phyloP scores from a whole-genome alignment of 768 basidiomycete genomes.

The Paxillus involutus region DNA sequence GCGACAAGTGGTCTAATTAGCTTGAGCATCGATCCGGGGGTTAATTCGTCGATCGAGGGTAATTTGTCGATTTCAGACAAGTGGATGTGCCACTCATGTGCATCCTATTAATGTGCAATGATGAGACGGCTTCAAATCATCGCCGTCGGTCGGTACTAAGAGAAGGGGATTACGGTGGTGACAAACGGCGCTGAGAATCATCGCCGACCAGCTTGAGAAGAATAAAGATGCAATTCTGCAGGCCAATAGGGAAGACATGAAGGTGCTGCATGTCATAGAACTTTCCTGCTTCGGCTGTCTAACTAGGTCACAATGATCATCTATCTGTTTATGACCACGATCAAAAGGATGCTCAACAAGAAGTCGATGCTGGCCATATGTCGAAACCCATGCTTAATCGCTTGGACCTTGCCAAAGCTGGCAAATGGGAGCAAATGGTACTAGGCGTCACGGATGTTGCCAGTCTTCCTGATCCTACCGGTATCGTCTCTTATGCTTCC shows the following conservation, averaged over 20 bases:
- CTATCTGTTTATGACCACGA: background rate
- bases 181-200: slow-evolving; percentile 69
- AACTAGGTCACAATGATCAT: background rate
- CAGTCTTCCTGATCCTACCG: slow-evolving; percentile 81
- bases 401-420: slow-evolving; percentile 72
- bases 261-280: slow-evolving; percentile 42
- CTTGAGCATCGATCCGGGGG: too few relatives aligned
- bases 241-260: slow-evolving; percentile 81
- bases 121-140: background rate
- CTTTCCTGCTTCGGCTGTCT: background rate
- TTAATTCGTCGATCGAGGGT: too few relatives aligned
- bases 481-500: slow-evolving; percentile 84
- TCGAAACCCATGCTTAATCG: slow-evolving; percentile 82
- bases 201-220: slow-evolving; percentile 63
- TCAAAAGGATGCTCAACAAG: slow-evolving; percentile 66
- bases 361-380: slow-evolving; percentile 84
- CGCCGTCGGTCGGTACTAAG: too few relatives aligned
- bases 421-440: slow-evolving; percentile 95
- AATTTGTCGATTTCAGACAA: too few relatives aligned
- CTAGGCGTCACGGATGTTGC: slow-evolving; percentile 89
- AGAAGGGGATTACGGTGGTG: slow-evolving; percentile 56
- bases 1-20: too few relatives aligned
- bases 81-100: background rate
- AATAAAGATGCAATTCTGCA: slow-evolving; percentile 68
- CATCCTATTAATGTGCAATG: background rate